Conservation (phyloP, 2,329 filamentous ascomycete species). For the Aspergillus sp. region DNA sequence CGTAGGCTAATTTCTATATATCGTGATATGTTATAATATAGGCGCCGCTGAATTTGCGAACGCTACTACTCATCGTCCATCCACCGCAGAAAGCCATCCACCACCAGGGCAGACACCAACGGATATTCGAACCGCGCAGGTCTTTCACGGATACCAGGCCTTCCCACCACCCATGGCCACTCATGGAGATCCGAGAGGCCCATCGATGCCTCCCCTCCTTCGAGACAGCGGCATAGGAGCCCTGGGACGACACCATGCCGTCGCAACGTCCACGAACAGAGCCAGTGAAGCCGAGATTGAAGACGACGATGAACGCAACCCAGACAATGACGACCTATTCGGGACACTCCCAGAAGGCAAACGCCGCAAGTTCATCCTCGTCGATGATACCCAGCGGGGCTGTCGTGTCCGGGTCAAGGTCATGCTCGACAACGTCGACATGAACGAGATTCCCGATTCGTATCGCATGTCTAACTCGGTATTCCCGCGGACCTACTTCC, state of each 20-base stretch:
- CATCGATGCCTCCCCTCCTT: conserved; percentile 62
- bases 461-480: conserved; percentile 88
- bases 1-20: conserved; percentile 38
- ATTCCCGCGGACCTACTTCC: conserved; percentile 86
- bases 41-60: conserved; percentile 33
- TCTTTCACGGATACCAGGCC: conserved; percentile 66
- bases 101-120: conserved; percentile 50
- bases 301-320: conserved; percentile 24
- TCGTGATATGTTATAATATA: conserved; percentile 21
- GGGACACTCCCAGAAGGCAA: conserved; percentile 84
- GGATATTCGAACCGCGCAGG: conserved; percentile 69
- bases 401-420: conserved; percentile 83
- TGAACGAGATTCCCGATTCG: conserved; percentile 92
- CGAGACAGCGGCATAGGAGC: conserved; percentile 50
- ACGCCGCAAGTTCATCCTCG: conserved; percentile 92
- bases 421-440: conserved; percentile 87
- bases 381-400: conserved; percentile 80
- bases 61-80: conserved; percentile 59
- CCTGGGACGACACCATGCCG: conserved; percentile 26
- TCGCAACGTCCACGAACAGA: conserved; percentile 28
- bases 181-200: conserved; percentile 48
- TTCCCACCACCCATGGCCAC: conserved; percentile 55
- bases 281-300: conserved; percentile 15
- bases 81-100: conserved; percentile 50
- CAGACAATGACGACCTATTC: conserved; percentile 65